Evolutionary conservation across 148 eudicot species (phyloP), one percentile per base, ranked within the genome.

Genomic region (Rhododendron molle): DNA sequence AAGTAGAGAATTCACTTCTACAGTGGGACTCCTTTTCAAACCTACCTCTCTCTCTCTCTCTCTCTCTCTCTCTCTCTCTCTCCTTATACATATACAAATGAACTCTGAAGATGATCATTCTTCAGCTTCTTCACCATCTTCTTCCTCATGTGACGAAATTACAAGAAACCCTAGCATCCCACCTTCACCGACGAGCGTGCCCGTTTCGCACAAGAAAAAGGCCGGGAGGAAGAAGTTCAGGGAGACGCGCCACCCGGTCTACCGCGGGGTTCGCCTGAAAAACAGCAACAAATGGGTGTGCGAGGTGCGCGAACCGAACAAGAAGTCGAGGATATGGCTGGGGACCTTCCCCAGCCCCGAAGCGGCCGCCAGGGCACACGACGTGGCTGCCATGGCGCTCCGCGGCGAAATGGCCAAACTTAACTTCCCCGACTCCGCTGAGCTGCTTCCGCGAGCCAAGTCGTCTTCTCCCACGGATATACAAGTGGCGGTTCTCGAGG

Each of bases 341-440:
- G 98, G 95, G 30, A 94, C 98, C 0, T 92, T 89, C 85, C 89
- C 89, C 5, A 90, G 81, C 6, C 90, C 94, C 0, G 93, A 93
- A 83, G 83, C 91, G 54, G 96, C 98, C 0, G 96, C 93, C 15
- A 89, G 95, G 89, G 94, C 98, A 28, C 88, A 94, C 47, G 95
- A 93, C 46, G 95, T 93, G 26, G 94, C 96, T 0, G 91, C 92
- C 13, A 21, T 93, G 30, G 93, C 96, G 0, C 83, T 94, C 5
- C 89, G 90, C 1, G 96, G 96, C 0, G 83, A 86, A 18, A 18
- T 3, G 28, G 91, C 98, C 0, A 47, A 76, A 5, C 90, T 93
- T 5, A 93, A 94, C 83, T 91, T 94, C 36, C 86, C 90, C 0
- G 91, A 90, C 76, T 92, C 94, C 0, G 91, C 91, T 2, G 50